Base-by-base conservation (phyloP, 805 yeast species). In the Clavispora fructus region DNA sequence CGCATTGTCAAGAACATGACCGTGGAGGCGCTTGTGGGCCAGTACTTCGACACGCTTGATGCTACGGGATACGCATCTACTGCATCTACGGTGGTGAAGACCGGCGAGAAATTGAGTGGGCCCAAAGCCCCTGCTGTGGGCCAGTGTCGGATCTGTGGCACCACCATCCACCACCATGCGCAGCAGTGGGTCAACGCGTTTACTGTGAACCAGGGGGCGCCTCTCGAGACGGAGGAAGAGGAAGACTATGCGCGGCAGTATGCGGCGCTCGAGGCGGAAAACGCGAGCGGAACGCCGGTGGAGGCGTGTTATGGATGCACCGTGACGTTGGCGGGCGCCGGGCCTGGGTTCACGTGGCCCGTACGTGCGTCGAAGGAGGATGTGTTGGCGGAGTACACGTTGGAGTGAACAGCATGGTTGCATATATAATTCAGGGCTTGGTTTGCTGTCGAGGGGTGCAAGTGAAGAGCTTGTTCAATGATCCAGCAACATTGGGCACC, bases 41-140 rank as follows among this genome's bases (percentile, higher is more conserved):
- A 81, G 42, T 92, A 92, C 63, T 88, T 88, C 55, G 74, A 70
- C 28, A 73, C 74, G 30, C 79, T 91, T 23, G 96, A 88, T 57
- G 74, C 74, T 6, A 68, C 71, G 9, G 90, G 82, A 13, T 90
- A 90, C 59, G 90, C 96, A 0, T 87, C 92, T 46, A 87, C 92
- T 2, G 90, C 91, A 3, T 85, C 97, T 0, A 91, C 98, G 0
- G 97, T 92, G 17, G 90, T 90, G 12, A 83, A 87, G 53, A 90
- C 96, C 0, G 96, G 94, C 6, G 83, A 83, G 41, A 90, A 92
- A 61, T 65, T 91, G 39, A 75, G 74, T 1, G 71, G 71, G 7
- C 87, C 87, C 0, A 60, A 48, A 42, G 45, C 35, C 2, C 56
- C 46, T 10, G 49, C 57, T 1, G 54, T 54, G 1, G 59, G 52